Evolutionary conservation across 331 rosid genomes (phyloP).

Genomic region (Acacia pycnantha): DNA sequence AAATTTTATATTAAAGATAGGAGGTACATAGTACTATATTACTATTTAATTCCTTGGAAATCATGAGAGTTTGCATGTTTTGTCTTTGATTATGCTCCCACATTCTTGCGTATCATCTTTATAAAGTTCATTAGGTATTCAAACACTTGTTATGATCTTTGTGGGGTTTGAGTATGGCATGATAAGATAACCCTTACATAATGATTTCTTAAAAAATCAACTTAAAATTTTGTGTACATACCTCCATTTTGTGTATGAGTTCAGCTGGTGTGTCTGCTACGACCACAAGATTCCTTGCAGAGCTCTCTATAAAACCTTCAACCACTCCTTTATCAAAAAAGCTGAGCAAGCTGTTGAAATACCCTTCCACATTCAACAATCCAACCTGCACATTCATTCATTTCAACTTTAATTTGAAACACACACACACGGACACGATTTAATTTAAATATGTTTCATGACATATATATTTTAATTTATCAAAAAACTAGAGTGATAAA

Average conservation of each 20-base stretch:
- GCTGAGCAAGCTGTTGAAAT: slow-evolving; percentile 56
- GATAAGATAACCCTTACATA: not conserved
- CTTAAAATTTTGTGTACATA: not conserved
- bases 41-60: not conserved
- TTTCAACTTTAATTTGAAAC: too few species aligned
- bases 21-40: too few species aligned
- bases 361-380: slow-evolving; percentile 66
- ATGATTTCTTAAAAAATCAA: not conserved
- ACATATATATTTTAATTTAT: not conserved
- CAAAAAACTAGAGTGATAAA: not conserved
- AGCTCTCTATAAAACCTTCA: slow-evolving; percentile 62
- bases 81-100: not conserved
- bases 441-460: too few species aligned
- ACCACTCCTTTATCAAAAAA: slow-evolving; percentile 72
- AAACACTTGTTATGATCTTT: not conserved
- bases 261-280: slow-evolving; percentile 56
- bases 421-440: too few species aligned
- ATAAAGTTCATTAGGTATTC: not conserved
- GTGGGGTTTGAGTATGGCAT: not conserved
- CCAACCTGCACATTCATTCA: slow-evolving; percentile 48
- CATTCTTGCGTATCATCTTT: not conserved
- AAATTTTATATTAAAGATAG: too few species aligned
- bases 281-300: slow-evolving; percentile 63
- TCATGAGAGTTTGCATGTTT: slow-evolving; percentile 8
- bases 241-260: slow-evolving; percentile 67